Evolutionary conservation across 306 rosid species (phyloP), one percentile per base, ranked within the genome.

Genomic region (Medicago lupulina): DNA sequence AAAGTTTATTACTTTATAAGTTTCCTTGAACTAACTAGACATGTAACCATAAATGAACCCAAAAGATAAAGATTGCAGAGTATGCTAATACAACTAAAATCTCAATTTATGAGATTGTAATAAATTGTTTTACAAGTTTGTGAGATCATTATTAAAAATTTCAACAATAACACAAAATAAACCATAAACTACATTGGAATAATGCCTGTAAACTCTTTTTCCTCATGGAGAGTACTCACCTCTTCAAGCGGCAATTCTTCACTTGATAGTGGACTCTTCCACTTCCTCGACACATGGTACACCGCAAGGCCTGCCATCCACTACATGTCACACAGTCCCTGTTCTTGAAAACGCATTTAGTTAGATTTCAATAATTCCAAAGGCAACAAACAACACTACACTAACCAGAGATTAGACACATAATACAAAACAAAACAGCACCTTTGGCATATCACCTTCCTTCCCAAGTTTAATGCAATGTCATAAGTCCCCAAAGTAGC

Each of bases 401-500:
- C 21, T 9, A 18, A 39, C 7, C 39, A 73, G 25, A 71, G 2
- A 67, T 43, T 31, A 60, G 63, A 71, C 11, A 14, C 62, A 36
- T 12, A 72, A 76, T 12, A 74, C 9, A 16, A 77, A 78, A 74
- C 41, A 31, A 19, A 79, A 74, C 62, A 38, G 74, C 84, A 95
- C 97, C 99, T 95, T 82, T 87, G 97, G 83, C 97, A 90, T 81
- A 95, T 61, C 81, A 95, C 93, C 83, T 95, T 95, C 89, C 76
- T 95, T 79, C 97, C 99, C 77, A 95, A 69, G 79, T 95, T 95
- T 19, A 92, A 66, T 12, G 96, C 99, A 60, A 95, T 89, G 86
- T 92, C 99, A 85, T 95, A 95, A 80, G 99, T 95, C 79, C 99
- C 99, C 38, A 95, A 81, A 44, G 97, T 83, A 77, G 99, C 97